phyloP scores from a whole-genome alignment of 1,284 basidiomycete genomes.

The Limonomyces culmigenus region DNA sequence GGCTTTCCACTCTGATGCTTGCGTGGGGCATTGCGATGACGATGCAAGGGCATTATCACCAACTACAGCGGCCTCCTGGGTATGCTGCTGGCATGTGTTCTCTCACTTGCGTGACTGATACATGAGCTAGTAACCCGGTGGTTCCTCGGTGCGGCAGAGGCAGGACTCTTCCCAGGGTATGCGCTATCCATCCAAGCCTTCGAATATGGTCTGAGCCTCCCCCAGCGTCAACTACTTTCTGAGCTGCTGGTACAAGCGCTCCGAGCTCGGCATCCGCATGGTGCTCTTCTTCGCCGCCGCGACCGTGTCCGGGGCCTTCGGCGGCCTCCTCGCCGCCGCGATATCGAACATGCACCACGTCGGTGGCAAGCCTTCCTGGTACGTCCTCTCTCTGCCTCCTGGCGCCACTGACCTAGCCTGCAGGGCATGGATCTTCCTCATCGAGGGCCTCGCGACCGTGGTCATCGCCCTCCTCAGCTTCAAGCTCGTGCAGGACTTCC shows the following conservation, averaged over 20 bases:
- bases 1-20: constrained; percentile 16
- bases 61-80: constrained; percentile 18
- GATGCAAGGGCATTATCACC: constrained; percentile 17
- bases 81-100: too few species aligned
- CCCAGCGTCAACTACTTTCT: constrained; percentile 19
- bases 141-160: constrained; percentile 16
- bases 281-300: constrained; percentile 19
- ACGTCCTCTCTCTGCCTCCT: too few species aligned
- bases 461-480: constrained; percentile 47
- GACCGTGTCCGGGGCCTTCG: constrained; percentile 17
- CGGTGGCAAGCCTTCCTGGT: constrained; percentile 15
- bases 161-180: constrained; percentile 6
- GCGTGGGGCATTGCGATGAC: constrained; percentile 18
- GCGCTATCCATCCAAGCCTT: constrained; percentile 8
- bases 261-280: constrained; percentile 19
- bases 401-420: too few species aligned
- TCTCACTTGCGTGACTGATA: too few species aligned
- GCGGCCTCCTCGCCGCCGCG: constrained; percentile 17
- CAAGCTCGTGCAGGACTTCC: constrained; percentile 71
- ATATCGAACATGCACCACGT: constrained; percentile 19
- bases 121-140: constrained; percentile 21
- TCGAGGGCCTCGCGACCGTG: constrained; percentile 47
- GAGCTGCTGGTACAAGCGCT: constrained; percentile 19
- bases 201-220: constrained; percentile 16
- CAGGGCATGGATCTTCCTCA: constrained; percentile 25